Evolutionary conservation across 768 basidiomycete genomes (phyloP), one percentile per base, ranked within the genome.

Genomic region (Kwoniella pini): DNA sequence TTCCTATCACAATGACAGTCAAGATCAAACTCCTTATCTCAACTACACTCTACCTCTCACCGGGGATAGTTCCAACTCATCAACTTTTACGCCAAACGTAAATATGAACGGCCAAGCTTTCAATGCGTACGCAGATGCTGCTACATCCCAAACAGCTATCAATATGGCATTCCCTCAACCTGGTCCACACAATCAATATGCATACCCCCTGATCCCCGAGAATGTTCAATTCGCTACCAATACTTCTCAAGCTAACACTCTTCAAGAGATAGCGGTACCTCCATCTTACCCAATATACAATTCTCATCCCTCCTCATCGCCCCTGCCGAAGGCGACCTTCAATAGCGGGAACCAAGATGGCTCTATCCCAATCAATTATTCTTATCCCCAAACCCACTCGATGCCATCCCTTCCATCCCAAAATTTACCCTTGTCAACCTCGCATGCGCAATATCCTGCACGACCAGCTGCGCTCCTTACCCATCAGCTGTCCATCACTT

Each of bases 11-110:
- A 46, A 57, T 13, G 44, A 57, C 21, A 6, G 10, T 24, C 54
- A 43, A 31, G 13, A n/a, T 4, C 54, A 55, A 55, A 40, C 12
- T 15, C 54, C 39, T 30, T 55, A 45, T 24, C 42, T 55, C 22
- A 19, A 30, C 28, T 55, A 55, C 19, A 33, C 42, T 2, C 30
- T 44, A 30, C 48, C 48, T 11, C 13, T 30, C 21, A 33, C n/a
- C 48, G 19, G 30, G 11, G 48, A 33, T 31, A 11, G 15, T 6
- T 9, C 24, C 19, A 54, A 42, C n/a, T n/a, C 54, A n/a, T 43
- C 54, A 6, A 55, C 30, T 10, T 45, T 44, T 42, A 43, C 54
- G 13, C 54, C 54, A 0, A 50, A 50, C 31, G 17, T 50, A 17
- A 33, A 27, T 55, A 33, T 44, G 43, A 33, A 22, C 42, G 40